phyloP scores from a whole-genome alignment of 352 stramenopile genomes.

The Saprolegnia diclina region DNA sequence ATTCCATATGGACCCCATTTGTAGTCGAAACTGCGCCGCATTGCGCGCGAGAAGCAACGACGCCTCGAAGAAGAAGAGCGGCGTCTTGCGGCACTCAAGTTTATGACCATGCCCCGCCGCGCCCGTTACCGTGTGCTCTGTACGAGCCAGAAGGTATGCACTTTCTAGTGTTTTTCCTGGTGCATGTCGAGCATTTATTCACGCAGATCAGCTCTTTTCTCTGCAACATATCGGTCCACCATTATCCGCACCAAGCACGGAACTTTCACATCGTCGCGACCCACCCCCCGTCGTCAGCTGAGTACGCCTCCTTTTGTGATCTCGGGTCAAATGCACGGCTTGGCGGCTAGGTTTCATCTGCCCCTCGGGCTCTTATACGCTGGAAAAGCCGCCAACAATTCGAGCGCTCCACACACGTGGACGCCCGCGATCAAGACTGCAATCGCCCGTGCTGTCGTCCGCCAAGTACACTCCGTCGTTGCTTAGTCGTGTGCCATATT shows the following conservation, averaged over 20 bases:
- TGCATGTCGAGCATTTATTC: conserved; percentile 4
- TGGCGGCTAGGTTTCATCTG: conserved; percentile 7
- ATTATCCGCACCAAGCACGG: conserved; percentile 48
- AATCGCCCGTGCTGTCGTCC: conserved; percentile 9
- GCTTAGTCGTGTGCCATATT: neutral
- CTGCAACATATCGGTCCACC: conserved; percentile 56
- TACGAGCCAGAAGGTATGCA: conserved; percentile 26
- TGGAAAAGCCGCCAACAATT: neutral
- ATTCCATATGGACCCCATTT: conserved; percentile 34
- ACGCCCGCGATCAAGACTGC: neutral
- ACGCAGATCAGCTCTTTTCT: conserved; percentile 11
- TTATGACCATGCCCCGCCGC: conserved; percentile 44
- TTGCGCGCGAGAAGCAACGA: conserved; percentile 48
- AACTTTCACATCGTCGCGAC: conserved; percentile 53
- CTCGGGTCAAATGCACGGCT: neutral
- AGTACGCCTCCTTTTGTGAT: conserved; percentile 7
- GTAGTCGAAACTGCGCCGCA: conserved; percentile 40
- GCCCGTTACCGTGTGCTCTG: conserved; percentile 46
- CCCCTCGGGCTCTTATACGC: conserved; percentile 19
- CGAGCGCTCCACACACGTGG: conserved; percentile 10
- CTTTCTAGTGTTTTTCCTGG: no score
- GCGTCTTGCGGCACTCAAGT: conserved; percentile 39
- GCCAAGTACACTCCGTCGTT: neutral
- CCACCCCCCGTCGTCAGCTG: conserved; percentile 34
- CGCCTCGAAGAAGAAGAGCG: conserved; percentile 41